Base-by-base conservation (phyloP, 345 rosid species). In the Dovyalis caffra region DNA sequence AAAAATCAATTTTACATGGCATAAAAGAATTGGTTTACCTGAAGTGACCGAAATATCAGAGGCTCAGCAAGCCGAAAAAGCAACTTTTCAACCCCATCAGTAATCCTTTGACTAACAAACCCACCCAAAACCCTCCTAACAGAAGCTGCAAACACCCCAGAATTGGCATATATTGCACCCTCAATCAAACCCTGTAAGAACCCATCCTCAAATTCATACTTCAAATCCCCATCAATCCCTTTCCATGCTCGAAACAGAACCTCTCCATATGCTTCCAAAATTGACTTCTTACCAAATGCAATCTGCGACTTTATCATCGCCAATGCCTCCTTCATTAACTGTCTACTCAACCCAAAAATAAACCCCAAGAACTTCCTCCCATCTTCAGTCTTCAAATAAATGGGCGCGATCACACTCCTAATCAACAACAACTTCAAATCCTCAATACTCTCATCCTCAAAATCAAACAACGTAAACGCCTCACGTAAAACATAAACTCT, bases 221-320 rank as follows among this genome's bases (percentile, higher is more conserved):
- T 90, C 53, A 86, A 65, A 37, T 84, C 88, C 68, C 85, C 85
- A 49, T 85, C 87, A 31, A 83, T 83, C 47, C 78, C 91, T 85
- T 85, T 95, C 99, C 99, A 95, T 8, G 89, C 97, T 75, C 90
- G 86, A 40, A 95, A 90, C 57, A 89, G 70, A 69, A 95, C 86
- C 64, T 85, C 90, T 16, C 97, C 97, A 78, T 91, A 93, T 0
- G 94, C 99, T 78, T 95, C 99, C 85, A 95, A 80, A 64, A 87
- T 88, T 0, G 98, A 93, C 81, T 91, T 95, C 78, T 91, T 90
- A 21, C 96, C 99, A 4, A 87, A 88, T 0, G 94, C 87, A 78
- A 95, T 90, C 87, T 95, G 99, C 20, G 98, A 90, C 75, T 76
- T 88, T 14, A 95, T 86, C 87, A 95, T 88, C 7, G 91, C 99